Base-by-base conservation (phyloP, 495 filamentous ascomycete genomes). In the Massariosphaeria phaeospora region DNA sequence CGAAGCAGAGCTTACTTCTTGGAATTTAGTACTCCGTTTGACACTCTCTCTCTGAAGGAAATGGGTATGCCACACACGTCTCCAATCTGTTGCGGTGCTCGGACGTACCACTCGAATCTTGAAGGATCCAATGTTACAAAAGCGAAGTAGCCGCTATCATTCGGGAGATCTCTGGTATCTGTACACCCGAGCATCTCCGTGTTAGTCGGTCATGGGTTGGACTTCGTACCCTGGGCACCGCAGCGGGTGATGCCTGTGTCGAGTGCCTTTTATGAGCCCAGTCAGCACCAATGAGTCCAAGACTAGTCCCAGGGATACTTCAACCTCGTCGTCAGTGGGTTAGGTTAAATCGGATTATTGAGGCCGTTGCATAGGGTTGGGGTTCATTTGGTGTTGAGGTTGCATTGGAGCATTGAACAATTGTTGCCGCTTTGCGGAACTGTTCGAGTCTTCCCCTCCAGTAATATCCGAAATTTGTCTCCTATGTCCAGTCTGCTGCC, bases 391-490 rank as follows among this genome's bases (percentile, higher is more conserved):
- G n/a, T n/a, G n/a, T 23, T 75, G 69, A 69, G 46, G 61, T 74
- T 63, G 67, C 64, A 65, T 66, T 33, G 69, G 72, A 70, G 70
- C 11, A 67, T 77, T 6, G 75, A 84, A 86, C 71, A 86, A 77
- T 48, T 82, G 79, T 65, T 82, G 83, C 57, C 84, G 72, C 63
- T 84, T 84, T 8, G 72, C 67, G 10, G 72, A 66, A 42, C 73
- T 66, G 33, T 79, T 61, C 58, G 48, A 75, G 12, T 82, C 81
- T 18, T 71, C 65, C 8, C 69, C 77, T 46, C 81, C 76, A 3
- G 77, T 72, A 69, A 88, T 81, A 21, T 87, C 83, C 10, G 82
- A 84, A 29, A 86, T 77, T 41, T 83, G 80, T 64, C 84, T 73
- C 60, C 84, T 74, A 56, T 83, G 81, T 40, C 53, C 57, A 11